Conservation (phyloP, 2,329 filamentous ascomycete species). For the Aureobasidium melanogenum region DNA sequence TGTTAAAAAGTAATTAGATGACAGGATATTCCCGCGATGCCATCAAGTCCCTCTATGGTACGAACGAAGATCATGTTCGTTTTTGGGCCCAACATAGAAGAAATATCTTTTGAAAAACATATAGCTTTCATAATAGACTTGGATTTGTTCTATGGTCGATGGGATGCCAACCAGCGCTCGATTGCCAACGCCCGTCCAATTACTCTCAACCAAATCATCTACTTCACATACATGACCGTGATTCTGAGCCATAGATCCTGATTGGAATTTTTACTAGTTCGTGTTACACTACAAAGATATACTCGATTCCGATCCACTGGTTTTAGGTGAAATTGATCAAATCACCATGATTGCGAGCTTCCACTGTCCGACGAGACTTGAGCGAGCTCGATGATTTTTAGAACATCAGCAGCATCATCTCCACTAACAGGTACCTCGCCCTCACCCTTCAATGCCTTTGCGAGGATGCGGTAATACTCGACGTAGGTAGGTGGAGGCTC, state of each 20-base stretch:
- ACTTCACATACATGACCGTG: slow-evolving; percentile 44
- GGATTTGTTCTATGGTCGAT: slow-evolving; percentile 78
- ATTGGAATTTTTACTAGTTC: no score
- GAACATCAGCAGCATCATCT: slow-evolving; percentile 44
- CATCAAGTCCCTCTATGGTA: slow-evolving; percentile 71
- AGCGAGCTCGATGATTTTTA: slow-evolving; percentile 49
- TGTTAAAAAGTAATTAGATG: no score
- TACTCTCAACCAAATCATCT: slow-evolving; percentile 65
- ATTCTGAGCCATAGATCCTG: neutral
- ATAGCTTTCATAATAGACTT: slow-evolving; percentile 86
- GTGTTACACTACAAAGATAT: no score
- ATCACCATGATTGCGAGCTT: slow-evolving; percentile 29
- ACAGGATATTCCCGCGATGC: no score
- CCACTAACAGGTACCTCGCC: slow-evolving; percentile 46
- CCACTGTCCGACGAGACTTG: slow-evolving; percentile 44
- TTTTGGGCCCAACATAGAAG: slow-evolving; percentile 96
- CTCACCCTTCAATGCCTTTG: slow-evolving; percentile 43
- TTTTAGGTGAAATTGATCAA: no score
- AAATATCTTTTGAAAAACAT: slow-evolving; percentile 64
- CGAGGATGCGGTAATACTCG: slow-evolving; percentile 54
- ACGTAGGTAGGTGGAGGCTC: slow-evolving; percentile 56
- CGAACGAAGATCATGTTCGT: slow-evolving; percentile 68
- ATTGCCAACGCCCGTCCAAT: slow-evolving; percentile 77
- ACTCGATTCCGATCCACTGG: no score
- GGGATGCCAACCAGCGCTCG: slow-evolving; percentile 73